phyloP scores from a whole-genome alignment of 108 stramenopile species.

The Cyclotella atomus region DNA sequence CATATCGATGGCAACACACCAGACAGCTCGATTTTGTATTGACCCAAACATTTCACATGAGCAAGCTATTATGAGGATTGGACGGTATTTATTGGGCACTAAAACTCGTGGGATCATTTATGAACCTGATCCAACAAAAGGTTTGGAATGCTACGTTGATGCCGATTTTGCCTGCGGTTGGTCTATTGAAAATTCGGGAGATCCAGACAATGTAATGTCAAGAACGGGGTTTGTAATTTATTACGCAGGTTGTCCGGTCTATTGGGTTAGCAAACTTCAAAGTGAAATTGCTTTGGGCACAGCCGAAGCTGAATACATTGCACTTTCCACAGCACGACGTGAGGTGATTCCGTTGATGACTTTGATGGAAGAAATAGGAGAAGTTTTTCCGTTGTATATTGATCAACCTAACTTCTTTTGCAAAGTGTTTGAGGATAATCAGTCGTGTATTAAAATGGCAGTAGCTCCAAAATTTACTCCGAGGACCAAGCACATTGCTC shows the following conservation, averaged over 20 bases:
- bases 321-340: not conserved
- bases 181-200: conserved; percentile 22
- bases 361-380: not conserved
- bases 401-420: not conserved
- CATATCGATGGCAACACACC: conserved; percentile 52
- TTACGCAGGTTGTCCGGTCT: not conserved
- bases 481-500: not conserved
- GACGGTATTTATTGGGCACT: conserved; percentile 52
- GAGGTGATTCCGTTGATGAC: not conserved
- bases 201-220: conserved; percentile 30
- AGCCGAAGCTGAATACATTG: not conserved
- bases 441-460: not conserved
- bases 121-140: conserved; percentile 25
- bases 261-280: not conserved
- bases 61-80: conserved; percentile 55
- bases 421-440: not conserved
- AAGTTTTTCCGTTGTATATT: not conserved
- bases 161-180: conserved; percentile 59
- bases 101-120: conserved; percentile 52
- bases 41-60: conserved; percentile 52
- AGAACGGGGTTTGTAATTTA: conserved; percentile 26
- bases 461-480: not conserved
- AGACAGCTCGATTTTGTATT: conserved; percentile 46
- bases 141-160: conserved; percentile 57
- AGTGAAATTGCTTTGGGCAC: not conserved